phyloP scores from a whole-genome alignment of 352 stramenopile genomes.

The Pythium phragmitis region DNA sequence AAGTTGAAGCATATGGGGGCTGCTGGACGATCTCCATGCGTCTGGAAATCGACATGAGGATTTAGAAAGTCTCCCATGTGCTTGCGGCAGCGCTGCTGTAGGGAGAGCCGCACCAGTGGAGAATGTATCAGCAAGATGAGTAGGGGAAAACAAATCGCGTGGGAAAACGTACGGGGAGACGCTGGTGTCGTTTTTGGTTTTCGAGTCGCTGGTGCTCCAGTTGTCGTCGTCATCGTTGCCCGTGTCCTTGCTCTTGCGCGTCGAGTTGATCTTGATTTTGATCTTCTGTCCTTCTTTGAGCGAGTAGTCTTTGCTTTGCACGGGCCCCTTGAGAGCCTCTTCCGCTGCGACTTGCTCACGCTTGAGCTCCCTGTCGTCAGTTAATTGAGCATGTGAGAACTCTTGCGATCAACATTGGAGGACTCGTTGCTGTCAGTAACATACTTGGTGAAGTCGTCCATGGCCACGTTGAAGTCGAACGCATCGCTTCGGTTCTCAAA shows the following conservation, averaged over 20 bases:
- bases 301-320: slow-evolving; percentile 82
- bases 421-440: slow-evolving; percentile 4
- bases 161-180: slow-evolving; percentile 20
- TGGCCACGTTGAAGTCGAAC: slow-evolving; percentile 94
- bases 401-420: not conserved
- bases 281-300: slow-evolving; percentile 94
- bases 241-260: slow-evolving; percentile 48
- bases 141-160: not conserved
- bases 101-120: not conserved
- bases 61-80: slow-evolving; percentile 63
- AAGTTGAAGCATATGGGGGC: not conserved
- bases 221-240: slow-evolving; percentile 36
- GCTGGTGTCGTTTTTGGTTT: slow-evolving; percentile 32
- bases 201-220: slow-evolving; percentile 21
- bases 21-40: not conserved
- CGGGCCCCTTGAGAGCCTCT: slow-evolving; percentile 32
- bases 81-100: slow-evolving; percentile 26
- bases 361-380: slow-evolving; percentile 44
- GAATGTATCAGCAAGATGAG: not conserved
- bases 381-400: not conserved
- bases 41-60: not conserved
- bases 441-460: slow-evolving; percentile 87
- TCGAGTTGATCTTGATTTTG: slow-evolving; percentile 79
- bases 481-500: slow-evolving; percentile 94
- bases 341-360: slow-evolving; percentile 49